Evolutionary conservation across 2,329 filamentous ascomycete genomes (phyloP).

Genomic region (Magnaporthiopsis incrustans): DNA sequence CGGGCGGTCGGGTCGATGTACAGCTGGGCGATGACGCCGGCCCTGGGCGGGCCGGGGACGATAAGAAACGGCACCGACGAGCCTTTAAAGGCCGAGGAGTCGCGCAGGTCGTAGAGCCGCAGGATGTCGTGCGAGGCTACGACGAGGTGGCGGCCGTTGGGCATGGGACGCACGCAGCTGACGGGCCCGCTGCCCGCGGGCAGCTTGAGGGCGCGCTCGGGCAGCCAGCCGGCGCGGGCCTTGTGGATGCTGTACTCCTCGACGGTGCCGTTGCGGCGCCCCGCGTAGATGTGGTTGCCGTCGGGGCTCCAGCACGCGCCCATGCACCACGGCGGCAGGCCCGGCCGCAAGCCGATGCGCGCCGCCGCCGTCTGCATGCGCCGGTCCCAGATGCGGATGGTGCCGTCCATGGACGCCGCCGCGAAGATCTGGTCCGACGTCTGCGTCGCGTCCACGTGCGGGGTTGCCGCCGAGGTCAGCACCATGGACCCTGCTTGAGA

Average conservation of each 20-base stretch:
- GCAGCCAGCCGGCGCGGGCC: slow-evolving; percentile 55
- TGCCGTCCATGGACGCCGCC: slow-evolving; percentile 79
- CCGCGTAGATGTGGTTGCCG: slow-evolving; percentile 91
- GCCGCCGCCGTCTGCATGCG: slow-evolving; percentile 71
- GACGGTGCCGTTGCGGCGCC: slow-evolving; percentile 82
- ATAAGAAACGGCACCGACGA: slow-evolving; percentile 92
- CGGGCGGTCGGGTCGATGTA: slow-evolving; percentile 81
- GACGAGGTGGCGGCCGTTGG: slow-evolving; percentile 83
- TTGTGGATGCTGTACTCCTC: slow-evolving; percentile 90
- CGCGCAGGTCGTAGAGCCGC: slow-evolving; percentile 78
- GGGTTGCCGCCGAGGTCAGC: slow-evolving; percentile 13
- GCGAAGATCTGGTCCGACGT: slow-evolving; percentile 76
- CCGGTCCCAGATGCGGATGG: slow-evolving; percentile 87
- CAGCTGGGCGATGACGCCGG: slow-evolving; percentile 78
- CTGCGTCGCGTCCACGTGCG: slow-evolving; percentile 44
- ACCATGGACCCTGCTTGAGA: slow-evolving; percentile 22
- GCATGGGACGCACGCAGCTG: slow-evolving; percentile 82
- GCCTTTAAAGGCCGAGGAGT: slow-evolving; percentile 57
- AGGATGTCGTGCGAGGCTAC: slow-evolving; percentile 93
- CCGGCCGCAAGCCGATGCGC: slow-evolving; percentile 63
- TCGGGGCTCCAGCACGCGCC: slow-evolving; percentile 94
- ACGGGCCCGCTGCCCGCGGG: slow-evolving; percentile 84
- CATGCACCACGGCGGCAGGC: slow-evolving; percentile 94
- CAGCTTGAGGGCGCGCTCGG: slow-evolving; percentile 76
- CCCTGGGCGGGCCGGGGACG: slow-evolving; percentile 74